phyloP scores from a whole-genome alignment of 805 yeast species.

The Metschnikowia shivogae region DNA sequence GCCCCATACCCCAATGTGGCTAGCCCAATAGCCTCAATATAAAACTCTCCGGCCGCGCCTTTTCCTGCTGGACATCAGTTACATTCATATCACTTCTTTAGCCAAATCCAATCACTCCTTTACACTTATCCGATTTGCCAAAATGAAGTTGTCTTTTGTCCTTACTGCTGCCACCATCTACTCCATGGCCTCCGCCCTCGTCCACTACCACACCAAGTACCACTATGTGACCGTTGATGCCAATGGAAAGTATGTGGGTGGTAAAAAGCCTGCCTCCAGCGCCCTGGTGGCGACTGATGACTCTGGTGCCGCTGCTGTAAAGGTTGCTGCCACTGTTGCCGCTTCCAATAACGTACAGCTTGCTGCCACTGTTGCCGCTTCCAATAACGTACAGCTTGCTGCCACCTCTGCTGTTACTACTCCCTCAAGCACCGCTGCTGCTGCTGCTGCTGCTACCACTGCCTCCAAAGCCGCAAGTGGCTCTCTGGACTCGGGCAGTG shows the following conservation, averaged over 20 bases:
- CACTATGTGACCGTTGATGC: constrained; percentile 25
- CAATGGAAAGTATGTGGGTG: constrained; percentile 11
- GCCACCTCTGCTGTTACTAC: neutral
- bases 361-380: neutral
- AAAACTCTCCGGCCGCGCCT: neutral
- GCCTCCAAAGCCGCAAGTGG: constrained; percentile 2
- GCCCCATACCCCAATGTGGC: constrained; percentile 1
- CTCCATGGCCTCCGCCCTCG: constrained; percentile 21
- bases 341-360: neutral
- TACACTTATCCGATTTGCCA: neutral
- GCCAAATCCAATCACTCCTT: neutral
- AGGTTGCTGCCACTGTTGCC: neutral
- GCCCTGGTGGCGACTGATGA: neutral
- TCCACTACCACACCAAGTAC: constrained; percentile 26
- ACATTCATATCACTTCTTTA: neutral
- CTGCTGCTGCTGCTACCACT: constrained; percentile 5
- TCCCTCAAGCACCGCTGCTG: neutral
- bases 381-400: neutral
- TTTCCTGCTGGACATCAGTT: neutral
- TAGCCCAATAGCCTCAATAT: neutral
- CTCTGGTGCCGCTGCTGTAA: neutral
- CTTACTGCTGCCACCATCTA: constrained; percentile 21
- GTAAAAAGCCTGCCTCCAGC: neutral
- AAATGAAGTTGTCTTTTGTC: constrained; percentile 4
- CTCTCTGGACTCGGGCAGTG: constrained; percentile 7